Conservation (phyloP, 2,329 filamentous ascomycete species). For the Didymosphaeria variabile region DNA sequence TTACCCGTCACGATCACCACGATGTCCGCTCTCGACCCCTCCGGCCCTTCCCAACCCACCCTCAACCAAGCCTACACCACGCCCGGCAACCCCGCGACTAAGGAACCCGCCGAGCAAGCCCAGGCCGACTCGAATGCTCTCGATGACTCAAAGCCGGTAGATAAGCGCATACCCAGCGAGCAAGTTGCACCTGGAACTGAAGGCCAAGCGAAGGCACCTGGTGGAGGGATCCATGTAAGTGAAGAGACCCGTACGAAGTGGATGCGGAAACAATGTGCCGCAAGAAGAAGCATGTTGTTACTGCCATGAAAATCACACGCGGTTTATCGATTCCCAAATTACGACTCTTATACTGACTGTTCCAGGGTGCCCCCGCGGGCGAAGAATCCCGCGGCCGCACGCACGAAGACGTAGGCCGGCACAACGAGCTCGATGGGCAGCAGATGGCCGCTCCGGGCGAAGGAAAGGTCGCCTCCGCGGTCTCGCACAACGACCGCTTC, state of each 20-base stretch:
- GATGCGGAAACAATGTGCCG: background rate
- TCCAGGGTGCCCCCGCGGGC: conserved; percentile 51
- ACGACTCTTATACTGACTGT: background rate
- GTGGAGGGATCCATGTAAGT: conserved; percentile 49
- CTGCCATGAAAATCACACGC: background rate
- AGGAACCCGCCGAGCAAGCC: conserved; percentile 51
- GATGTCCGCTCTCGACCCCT: conserved; percentile 53
- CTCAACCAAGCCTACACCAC: conserved; percentile 57
- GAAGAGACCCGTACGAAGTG: background rate
- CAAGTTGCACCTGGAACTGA: conserved; percentile 47
- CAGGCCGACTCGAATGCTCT: conserved; percentile 47
- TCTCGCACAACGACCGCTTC: conserved; percentile 38
- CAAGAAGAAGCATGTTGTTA: background rate
- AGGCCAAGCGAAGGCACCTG: conserved; percentile 50
- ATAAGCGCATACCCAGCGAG: conserved; percentile 51
- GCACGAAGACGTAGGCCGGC: conserved; percentile 53
- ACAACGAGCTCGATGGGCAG: conserved; percentile 57
- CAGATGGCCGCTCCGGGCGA: conserved; percentile 61
- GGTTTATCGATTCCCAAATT: no score
- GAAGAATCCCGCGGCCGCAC: conserved; percentile 54
- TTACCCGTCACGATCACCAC: conserved; percentile 12
- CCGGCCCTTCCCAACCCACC: conserved; percentile 55
- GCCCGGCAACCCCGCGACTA: conserved; percentile 55
- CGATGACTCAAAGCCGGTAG: conserved; percentile 37
- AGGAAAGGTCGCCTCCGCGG: conserved; percentile 54